Conservation (phyloP, 192 early-diverging fungal genomes). For the Coemansia sp. region DNA sequence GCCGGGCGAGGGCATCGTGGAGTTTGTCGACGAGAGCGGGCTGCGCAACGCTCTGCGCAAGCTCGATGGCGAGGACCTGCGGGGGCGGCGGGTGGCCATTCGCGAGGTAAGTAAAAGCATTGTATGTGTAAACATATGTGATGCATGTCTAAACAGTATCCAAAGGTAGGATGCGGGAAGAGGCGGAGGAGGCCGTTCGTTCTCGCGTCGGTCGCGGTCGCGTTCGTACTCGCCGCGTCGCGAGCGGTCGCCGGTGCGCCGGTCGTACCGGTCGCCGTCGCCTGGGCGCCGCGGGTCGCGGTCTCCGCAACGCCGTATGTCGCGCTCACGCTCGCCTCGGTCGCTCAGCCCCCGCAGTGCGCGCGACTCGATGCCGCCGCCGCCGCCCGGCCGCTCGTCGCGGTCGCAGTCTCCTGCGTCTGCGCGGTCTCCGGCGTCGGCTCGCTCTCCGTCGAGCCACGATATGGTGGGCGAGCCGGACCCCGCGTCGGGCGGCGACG, state of each 20-base stretch:
- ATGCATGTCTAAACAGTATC: background rate
- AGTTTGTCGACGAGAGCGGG: conserved; percentile 78
- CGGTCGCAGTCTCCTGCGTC: conserved; percentile 24
- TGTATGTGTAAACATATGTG: background rate
- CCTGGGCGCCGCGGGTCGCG: conserved; percentile 20
- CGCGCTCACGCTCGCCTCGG: conserved; percentile 33
- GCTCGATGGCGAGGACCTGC: conserved; percentile 75
- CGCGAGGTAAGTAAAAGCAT: conserved; percentile 56
- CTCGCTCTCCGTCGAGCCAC: conserved; percentile 49
- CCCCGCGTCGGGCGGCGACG: conserved; percentile 11
- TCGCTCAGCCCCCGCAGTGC: conserved; percentile 31
- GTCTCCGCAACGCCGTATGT: conserved; percentile 11
- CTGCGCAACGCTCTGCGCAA: conserved; percentile 82
- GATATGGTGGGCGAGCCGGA: conserved; percentile 24
- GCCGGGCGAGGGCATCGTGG: conserved; percentile 86
- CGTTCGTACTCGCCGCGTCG: conserved; percentile 50
- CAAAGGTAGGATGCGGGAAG: conserved; percentile 35
- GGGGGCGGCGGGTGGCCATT: conserved; percentile 65
- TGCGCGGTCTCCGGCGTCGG: conserved; percentile 48
- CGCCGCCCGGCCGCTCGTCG: conserved; percentile 21
- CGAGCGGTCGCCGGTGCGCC: conserved; percentile 19
- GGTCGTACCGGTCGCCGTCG: conserved; percentile 26
- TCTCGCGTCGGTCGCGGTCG: conserved; percentile 55
- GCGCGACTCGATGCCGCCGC: conserved; percentile 24
- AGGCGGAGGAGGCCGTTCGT: conserved; percentile 47